Percentiles rank a stretch among this genome's conserved stretches.
Evolutionary conservation across 257 asterid genomes (phyloP).

Genomic region (Anisodus tanguticus): DNA sequence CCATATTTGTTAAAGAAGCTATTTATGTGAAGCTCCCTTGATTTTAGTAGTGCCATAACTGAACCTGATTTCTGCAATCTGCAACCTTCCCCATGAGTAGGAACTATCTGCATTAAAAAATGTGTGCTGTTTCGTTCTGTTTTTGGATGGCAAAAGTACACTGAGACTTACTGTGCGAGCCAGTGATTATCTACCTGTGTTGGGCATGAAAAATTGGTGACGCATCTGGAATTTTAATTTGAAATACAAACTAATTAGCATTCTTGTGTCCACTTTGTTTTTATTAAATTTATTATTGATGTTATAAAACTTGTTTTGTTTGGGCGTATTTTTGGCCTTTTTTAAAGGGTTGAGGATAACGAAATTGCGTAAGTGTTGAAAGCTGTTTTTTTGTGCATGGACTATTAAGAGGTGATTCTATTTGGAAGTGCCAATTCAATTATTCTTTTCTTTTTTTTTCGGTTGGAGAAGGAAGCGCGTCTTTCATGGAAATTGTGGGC

Average conservation of each 20-base stretch:
- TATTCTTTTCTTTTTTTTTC: slow-evolving; percentile 12
- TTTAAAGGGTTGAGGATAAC: neutral
- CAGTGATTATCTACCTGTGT: slow-evolving; percentile 19
- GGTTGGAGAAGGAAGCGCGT: slow-evolving; percentile 10
- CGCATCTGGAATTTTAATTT: neutral
- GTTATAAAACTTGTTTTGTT: neutral
- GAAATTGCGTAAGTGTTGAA: neutral
- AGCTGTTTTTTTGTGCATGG: neutral
- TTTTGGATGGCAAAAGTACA: slow-evolving; percentile 22
- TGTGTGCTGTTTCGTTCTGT: neutral
- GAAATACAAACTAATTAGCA: neutral
- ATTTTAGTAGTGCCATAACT: slow-evolving; percentile 30
- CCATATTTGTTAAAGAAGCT: slow-evolving; percentile 50
- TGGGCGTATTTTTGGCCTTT: neutral
- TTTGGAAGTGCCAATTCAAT: neutral
- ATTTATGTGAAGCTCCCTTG: slow-evolving; percentile 42
- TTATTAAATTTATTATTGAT: neutral
- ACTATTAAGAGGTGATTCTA: neutral
- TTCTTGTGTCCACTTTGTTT: neutral
- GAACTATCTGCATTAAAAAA: slow-evolving; percentile 19
- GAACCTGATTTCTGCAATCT: slow-evolving; percentile 20
- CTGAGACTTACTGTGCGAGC: neutral
- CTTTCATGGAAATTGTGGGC: slow-evolving; percentile 22
- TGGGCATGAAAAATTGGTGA: neutral
- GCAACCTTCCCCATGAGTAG: slow-evolving; percentile 19